Conservation (phyloP, 116 monocot species). For the Dioscorea cayenensis region DNA sequence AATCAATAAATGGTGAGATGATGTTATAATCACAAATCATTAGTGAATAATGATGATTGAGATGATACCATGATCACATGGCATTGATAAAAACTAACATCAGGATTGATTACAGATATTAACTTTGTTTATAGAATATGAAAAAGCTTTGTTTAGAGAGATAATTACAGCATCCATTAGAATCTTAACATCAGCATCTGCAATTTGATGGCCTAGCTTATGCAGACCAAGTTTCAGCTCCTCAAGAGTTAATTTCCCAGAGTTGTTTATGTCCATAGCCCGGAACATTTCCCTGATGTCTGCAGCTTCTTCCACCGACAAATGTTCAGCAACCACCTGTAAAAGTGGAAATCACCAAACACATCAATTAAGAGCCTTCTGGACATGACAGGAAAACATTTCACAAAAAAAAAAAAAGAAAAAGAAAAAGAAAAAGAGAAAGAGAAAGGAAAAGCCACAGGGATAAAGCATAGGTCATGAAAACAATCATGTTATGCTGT, state of each 20-base stretch:
- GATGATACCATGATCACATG: no score
- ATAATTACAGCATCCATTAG: conserved; percentile 81
- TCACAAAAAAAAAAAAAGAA: background rate
- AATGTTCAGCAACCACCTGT: conserved; percentile 84
- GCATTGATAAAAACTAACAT: no score
- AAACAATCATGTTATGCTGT: background rate
- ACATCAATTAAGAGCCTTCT: background rate
- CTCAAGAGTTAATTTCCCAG: conserved; percentile 61
- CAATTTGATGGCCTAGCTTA: conserved; percentile 66
- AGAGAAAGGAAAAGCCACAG: background rate
- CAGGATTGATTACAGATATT: background rate
- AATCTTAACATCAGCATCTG: conserved; percentile 69
- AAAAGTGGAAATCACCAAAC: background rate
- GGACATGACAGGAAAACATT: no score
- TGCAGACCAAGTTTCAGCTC: conserved; percentile 75
- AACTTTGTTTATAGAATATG: background rate
- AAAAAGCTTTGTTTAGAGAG: background rate
- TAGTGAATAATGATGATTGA: no score
- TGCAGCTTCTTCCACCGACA: conserved; percentile 82
- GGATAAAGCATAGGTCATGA: background rate
- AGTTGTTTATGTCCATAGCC: conserved; percentile 61
- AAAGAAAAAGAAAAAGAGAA: background rate
- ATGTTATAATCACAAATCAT: no score
- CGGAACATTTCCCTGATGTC: conserved; percentile 80
- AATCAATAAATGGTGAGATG: no score